Evolutionary conservation across 345 rosid species (phyloP), one percentile per base, ranked within the genome.

Genomic region (Clausena lansium): DNA sequence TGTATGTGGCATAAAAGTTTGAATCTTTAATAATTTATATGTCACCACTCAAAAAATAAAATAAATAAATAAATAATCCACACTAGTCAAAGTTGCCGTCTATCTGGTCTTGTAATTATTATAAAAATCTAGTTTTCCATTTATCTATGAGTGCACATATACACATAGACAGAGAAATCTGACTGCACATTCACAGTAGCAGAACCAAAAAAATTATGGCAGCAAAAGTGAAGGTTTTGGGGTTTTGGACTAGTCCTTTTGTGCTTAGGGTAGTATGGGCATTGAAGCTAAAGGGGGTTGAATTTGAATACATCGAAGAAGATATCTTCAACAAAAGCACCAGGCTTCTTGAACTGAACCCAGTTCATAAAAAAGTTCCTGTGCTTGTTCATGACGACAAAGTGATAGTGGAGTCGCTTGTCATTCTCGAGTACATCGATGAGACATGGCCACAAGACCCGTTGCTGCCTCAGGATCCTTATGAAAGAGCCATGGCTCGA

Each of bases 391-490:
- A 74, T 14, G 45, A 38, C 24, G 13, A n/a, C 24, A 82, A 64
- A 52, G 74, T 13, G 41, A 57, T 78, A 1, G 9, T 35, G 2
- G 81, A 82, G 55, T 78, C 81, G 5, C 41, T 62, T 19, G 41
- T 81, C 61, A 74, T 81, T 57, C 81, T 81, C 4, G 81, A 77
- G 71, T 80, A 80, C 36, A 68, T 82, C 17, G 84, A 86, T 32
- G 84, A 84, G 58, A 79, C 80, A 3, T 84, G 85, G 89, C 65
- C 74, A 25, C 81, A 84, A 2, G 27, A 45, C 19, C 87, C 87
- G 3, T 39, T 86, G 35, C 61, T 82, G 59, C 87, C 87, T 52
- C 80, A 41, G 4, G 86, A 84, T 79, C 87, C 87, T 78, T 60
- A 58, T 32, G 75, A 72, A 41, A 79, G 84, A 70, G 87, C 86